A percentile compares a stretch with the other conserved stretches of the same genome.
Conservation (phyloP, 192 early-diverging fungal genomes). For the Entophlyctis luteolus region DNA sequence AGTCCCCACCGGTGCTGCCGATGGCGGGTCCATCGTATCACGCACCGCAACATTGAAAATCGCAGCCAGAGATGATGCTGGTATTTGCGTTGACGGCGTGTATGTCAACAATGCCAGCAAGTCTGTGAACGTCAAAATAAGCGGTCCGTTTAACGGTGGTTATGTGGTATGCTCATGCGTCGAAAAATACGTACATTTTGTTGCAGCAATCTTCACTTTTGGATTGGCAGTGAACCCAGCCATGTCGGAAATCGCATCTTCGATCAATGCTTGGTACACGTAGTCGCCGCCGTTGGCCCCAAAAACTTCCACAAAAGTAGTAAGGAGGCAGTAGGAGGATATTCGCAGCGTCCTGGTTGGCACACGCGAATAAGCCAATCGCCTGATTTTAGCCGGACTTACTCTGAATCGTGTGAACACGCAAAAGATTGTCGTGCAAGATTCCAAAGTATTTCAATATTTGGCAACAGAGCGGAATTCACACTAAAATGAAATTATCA, state of each 20-base stretch:
- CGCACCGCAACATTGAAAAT: no score
- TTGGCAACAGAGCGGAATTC: background rate
- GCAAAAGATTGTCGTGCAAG: constrained; percentile 10
- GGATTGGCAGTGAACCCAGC: no score
- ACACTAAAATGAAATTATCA: background rate
- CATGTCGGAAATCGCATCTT: constrained; percentile 1
- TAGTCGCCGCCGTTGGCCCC: constrained; percentile 10
- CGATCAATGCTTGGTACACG: constrained; percentile 2
- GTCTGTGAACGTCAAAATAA: no score
- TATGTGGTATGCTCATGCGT: background rate
- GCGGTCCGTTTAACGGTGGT: background rate
- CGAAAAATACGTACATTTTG: background rate
- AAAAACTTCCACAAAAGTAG: constrained; percentile 2
- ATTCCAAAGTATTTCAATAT: constrained; percentile 2
- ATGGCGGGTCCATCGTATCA: background rate
- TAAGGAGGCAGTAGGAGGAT: background rate
- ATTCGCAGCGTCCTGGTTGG: background rate
- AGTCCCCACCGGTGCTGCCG: background rate
- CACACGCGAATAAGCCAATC: background rate
- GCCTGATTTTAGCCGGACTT: background rate
- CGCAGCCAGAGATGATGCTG: background rate
- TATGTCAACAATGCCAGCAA: background rate
- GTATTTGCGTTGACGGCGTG: background rate
- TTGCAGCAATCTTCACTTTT: background rate
- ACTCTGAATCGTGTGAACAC: background rate